These are phyloP conservation scores for Botryotinia globosa DNA, from an alignment of 2,329 filamentous ascomycete genomes.

Conservation along the genomic window DNA sequence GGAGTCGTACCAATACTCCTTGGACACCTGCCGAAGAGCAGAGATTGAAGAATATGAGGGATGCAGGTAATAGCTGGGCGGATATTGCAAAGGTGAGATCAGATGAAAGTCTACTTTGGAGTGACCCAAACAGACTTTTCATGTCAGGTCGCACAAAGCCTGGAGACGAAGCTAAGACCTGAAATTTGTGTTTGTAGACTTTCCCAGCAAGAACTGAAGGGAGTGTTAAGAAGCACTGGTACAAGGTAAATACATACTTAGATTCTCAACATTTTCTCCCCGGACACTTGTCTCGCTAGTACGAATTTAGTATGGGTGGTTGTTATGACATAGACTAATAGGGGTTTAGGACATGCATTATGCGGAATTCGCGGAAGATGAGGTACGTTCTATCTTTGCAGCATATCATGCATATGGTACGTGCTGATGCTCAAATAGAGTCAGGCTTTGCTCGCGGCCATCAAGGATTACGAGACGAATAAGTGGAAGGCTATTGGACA, in stretches of 20 bases:
- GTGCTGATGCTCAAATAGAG: constrained; percentile 37
- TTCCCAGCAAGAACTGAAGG: constrained; percentile 94
- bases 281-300: constrained; percentile 15
- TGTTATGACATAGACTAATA: constrained; percentile 13
- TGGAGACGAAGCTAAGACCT: constrained; percentile 19
- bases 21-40: constrained; percentile 96
- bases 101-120: not conserved
- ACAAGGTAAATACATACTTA: constrained; percentile 63
- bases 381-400: constrained; percentile 54
- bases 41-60: constrained; percentile 88
- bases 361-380: constrained; percentile 95
- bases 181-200: constrained; percentile 53
- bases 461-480: constrained; percentile 97
- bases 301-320: not conserved
- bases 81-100: constrained; percentile 87
- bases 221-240: constrained; percentile 99
- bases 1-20: constrained; percentile 96
- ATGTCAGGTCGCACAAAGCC: constrained; percentile 21
- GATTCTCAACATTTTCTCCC: not conserved
- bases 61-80: constrained; percentile 90
- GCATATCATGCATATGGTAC: constrained; percentile 17
- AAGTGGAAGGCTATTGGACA: constrained; percentile 98
- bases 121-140: not conserved
- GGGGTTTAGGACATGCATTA: constrained; percentile 89
- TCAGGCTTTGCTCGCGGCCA: constrained; percentile 76